Percentiles rank a stretch among this genome's conserved stretches.
phyloP scores from a whole-genome alignment of 2,329 filamentous ascomycete genomes.

The Emmonsiellopsis sp. region DNA sequence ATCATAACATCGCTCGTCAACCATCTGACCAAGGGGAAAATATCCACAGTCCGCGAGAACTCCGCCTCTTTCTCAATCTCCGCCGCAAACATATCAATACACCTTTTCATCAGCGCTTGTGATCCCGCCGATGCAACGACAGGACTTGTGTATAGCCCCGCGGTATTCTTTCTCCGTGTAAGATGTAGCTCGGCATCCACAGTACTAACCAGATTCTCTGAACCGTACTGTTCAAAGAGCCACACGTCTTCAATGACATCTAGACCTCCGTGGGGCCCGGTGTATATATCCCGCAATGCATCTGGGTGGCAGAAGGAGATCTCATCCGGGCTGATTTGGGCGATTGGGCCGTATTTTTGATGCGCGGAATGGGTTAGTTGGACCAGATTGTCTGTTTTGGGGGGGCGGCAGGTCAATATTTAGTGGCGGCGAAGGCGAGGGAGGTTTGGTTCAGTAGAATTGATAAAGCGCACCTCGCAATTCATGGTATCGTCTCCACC shows the following conservation, averaged over 20 bases:
- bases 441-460: no score
- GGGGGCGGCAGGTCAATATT: no score
- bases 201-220: constrained; percentile 12
- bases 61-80: constrained; percentile 6
- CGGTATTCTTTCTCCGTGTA: constrained; percentile 9
- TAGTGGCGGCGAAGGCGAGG: background rate
- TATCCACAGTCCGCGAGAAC: constrained; percentile 5
- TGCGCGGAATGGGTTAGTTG: constrained; percentile 4
- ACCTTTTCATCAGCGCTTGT: constrained; percentile 7
- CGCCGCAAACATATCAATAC: constrained; percentile 9
- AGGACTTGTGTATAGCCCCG: constrained; percentile 9
- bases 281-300: constrained; percentile 11
- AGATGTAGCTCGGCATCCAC: constrained; percentile 10
- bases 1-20: constrained; percentile 12
- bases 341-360: constrained; percentile 11
- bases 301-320: constrained; percentile 13
- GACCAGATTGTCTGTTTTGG: background rate
- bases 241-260: constrained; percentile 4
- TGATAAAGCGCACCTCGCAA: constrained; percentile 6
- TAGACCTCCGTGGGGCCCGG: constrained; percentile 9
- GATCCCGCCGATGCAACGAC: constrained; percentile 5
- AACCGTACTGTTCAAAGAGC: constrained; percentile 10
- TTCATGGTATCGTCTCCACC: constrained; percentile 9
- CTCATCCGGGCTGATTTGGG: constrained; percentile 7
- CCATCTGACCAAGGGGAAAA: constrained; percentile 11